These are phyloP conservation scores for Dioszegia crocea DNA, from an alignment of 768 basidiomycete genomes.

Conservation along the genomic window DNA sequence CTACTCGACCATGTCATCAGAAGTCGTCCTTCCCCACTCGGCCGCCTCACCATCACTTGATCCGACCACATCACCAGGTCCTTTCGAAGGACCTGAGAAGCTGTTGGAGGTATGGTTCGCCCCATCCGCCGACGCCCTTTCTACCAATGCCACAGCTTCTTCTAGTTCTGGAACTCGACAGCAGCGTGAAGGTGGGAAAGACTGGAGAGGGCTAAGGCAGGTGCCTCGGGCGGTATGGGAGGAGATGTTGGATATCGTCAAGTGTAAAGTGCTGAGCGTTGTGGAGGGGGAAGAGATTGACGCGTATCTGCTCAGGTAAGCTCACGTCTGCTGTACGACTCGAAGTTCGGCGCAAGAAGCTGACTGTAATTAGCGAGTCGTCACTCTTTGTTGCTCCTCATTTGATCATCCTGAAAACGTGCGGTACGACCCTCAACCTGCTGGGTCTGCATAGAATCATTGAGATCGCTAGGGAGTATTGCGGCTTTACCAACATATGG, in stretches of 20 bases:
- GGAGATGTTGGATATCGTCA: constrained; percentile 93
- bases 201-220: constrained; percentile 68
- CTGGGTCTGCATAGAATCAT: constrained; percentile 91
- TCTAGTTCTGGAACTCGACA: background rate
- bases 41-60: background rate
- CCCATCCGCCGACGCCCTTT: constrained; percentile 64
- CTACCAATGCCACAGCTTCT: constrained; percentile 28
- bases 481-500: constrained; percentile 60
- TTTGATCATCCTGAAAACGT: constrained; percentile 95
- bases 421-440: constrained; percentile 96
- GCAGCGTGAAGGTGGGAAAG: constrained; percentile 44
- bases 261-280: constrained; percentile 90
- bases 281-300: constrained; percentile 85
- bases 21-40: constrained; percentile 4
- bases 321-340: background rate
- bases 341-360: background rate
- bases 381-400: constrained; percentile 93
- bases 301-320: constrained; percentile 91
- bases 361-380: constrained; percentile 71
- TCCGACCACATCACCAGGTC: constrained; percentile 41
- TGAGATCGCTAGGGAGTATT: constrained; percentile 66
- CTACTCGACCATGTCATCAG: constrained; percentile 4
- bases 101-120: constrained; percentile 97
- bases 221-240: constrained; percentile 80
- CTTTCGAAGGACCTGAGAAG: constrained; percentile 92